Evolutionary conservation across 176 grass and related monocot species (phyloP).

Genomic region (Coix lacrymajobi): DNA sequence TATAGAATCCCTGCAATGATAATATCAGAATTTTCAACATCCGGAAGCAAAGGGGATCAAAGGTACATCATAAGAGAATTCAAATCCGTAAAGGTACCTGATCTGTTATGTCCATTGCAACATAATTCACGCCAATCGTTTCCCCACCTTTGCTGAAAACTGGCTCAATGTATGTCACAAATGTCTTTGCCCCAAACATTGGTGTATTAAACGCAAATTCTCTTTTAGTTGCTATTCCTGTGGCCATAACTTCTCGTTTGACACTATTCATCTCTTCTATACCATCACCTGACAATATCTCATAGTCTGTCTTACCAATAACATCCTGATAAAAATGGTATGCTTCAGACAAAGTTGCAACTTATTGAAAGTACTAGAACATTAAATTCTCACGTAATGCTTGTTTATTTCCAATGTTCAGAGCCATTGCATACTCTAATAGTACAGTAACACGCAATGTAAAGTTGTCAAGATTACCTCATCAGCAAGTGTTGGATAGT

Average conservation of each 20-base stretch:
- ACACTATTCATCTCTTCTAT: conserved; percentile 84
- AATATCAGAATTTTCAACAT: not conserved
- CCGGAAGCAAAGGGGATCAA: conserved; percentile 6
- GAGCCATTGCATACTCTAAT: not conserved
- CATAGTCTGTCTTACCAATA: conserved; percentile 89
- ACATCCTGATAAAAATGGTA: conserved; percentile 64
- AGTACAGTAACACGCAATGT: not conserved
- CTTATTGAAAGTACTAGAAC: not conserved
- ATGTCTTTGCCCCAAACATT: conserved; percentile 89
- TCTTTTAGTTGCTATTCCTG: conserved; percentile 63
- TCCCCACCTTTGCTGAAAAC: conserved; percentile 71
- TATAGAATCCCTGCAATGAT: not conserved
- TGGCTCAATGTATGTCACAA: conserved; percentile 90
- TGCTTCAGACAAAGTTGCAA: conserved; percentile 13
- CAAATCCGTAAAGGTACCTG: conserved; percentile 53
- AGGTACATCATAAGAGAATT: conserved; percentile 5
- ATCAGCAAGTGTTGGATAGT: conserved; percentile 84
- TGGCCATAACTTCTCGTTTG: conserved; percentile 69
- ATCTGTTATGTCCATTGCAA: conserved; percentile 87
- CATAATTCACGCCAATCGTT: conserved; percentile 87
- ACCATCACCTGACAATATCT: conserved; percentile 75
- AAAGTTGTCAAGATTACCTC: conserved; percentile 52
- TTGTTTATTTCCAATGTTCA: not conserved
- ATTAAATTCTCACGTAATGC: not conserved
- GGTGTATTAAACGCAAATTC: conserved; percentile 79